Conservation (phyloP, 768 basidiomycete species). For the Pulveroboletus sp. region DNA sequence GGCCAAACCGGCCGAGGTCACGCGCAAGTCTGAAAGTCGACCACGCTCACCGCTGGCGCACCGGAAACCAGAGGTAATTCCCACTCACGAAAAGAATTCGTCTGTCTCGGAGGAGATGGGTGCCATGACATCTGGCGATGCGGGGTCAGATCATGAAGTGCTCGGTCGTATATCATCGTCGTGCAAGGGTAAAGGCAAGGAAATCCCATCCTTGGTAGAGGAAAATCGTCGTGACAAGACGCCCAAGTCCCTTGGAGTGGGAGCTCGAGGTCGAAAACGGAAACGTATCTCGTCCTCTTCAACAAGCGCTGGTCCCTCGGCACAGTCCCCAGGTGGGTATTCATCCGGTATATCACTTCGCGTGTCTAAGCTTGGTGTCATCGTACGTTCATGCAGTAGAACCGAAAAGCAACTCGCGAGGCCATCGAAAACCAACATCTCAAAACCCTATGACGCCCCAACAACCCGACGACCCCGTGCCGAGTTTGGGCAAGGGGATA, state of each 20-base stretch:
- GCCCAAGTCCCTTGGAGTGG: conserved; percentile 10
- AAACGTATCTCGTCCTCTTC: conserved; percentile 23
- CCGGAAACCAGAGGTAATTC: conserved; percentile 12
- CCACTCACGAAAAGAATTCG: conserved; percentile 4
- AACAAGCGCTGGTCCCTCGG: not conserved
- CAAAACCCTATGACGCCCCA: not conserved
- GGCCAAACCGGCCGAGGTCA: not conserved
- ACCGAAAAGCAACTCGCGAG: conserved; percentile 6
- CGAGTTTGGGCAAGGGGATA: not conserved
- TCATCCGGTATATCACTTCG: conserved; percentile 5
- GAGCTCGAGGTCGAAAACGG: conserved; percentile 20
- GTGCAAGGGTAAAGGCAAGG: conserved; percentile 21
- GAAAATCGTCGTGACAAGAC: conserved; percentile 5
- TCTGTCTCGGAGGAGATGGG: not conserved
- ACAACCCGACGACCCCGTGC: conserved; percentile 3
- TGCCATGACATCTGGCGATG: not conserved
- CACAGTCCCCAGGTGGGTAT: conserved; percentile 20
- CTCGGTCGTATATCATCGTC: not conserved
- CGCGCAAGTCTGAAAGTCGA: conserved; percentile 2
- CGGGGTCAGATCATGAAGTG: conserved; percentile 1
- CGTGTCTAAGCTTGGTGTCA: conserved; percentile 6
- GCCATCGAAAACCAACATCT: conserved; percentile 4
- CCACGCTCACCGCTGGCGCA: not conserved
- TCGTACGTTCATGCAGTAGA: conserved; percentile 5
- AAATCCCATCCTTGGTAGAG: not conserved